Evolutionary conservation across 1,284 basidiomycete genomes (phyloP).

Genomic region (Malassezia equina): DNA sequence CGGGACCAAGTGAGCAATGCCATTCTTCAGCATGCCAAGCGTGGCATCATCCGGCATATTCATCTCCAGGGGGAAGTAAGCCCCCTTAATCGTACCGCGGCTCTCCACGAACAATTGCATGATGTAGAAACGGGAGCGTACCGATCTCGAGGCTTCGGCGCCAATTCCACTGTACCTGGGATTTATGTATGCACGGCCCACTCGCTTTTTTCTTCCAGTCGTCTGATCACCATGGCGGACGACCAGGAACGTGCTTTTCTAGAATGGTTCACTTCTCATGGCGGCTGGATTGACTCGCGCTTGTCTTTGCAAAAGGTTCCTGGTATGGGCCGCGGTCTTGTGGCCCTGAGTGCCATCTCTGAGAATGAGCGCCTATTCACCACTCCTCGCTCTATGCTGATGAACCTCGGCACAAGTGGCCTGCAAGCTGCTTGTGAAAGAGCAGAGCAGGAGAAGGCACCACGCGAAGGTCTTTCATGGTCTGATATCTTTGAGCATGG

Average conservation of each 20-base stretch:
- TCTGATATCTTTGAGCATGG: conserved; percentile 51
- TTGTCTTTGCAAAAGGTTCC: conserved; percentile 55
- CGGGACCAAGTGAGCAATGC: conserved; percentile 22
- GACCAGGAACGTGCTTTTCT: conserved; percentile 37
- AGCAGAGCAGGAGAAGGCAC: conserved; percentile 12
- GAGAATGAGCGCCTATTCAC: conserved; percentile 69
- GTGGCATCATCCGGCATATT: conserved; percentile 20
- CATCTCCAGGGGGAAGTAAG: conserved; percentile 12
- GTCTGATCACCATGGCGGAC: not conserved
- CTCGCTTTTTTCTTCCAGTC: conserved; percentile 1
- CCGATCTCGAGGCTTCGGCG: not conserved
- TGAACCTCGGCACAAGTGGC: conserved; percentile 67
- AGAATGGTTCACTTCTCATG: conserved; percentile 47
- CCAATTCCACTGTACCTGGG: not conserved
- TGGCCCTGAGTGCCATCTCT: conserved; percentile 63
- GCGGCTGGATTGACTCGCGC: conserved; percentile 43
- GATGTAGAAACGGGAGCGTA: not conserved
- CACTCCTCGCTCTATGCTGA: conserved; percentile 65
- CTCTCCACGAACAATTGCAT: not conserved
- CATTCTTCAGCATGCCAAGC: conserved; percentile 30
- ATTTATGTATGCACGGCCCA: not conserved
- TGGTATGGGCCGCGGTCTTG: conserved; percentile 60
- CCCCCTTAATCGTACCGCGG: conserved; percentile 11
- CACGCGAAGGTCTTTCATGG: conserved; percentile 12
- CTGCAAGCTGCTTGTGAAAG: conserved; percentile 48